These are phyloP conservation scores for Lyophyllum decastes DNA, from an alignment of 768 basidiomycete genomes.

Conservation along the genomic window DNA sequence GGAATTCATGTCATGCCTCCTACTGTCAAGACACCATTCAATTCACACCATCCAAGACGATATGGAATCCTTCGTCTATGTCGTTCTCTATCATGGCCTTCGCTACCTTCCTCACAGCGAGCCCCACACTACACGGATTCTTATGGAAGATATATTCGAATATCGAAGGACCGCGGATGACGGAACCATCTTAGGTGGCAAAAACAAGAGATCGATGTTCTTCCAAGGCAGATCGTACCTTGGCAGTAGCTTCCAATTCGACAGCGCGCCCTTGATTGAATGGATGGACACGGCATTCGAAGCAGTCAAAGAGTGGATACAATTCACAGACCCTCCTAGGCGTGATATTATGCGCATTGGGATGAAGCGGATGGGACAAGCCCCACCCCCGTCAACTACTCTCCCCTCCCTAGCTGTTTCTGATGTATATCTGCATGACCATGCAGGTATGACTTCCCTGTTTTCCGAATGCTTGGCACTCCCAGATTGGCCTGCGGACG, in stretches of 20 bases:
- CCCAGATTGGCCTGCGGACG: not conserved
- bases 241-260: not conserved
- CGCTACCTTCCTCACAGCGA: conserved; percentile 8
- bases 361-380: not conserved
- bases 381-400: not conserved
- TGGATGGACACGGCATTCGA: not conserved
- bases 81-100: conserved; percentile 6
- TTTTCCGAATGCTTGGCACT: not conserved
- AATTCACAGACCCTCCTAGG: not conserved
- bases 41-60: conserved; percentile 9
- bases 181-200: not conserved
- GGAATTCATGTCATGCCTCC: conserved; percentile 14
- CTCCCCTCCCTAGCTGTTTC: not conserved
- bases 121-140: not conserved
- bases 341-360: not conserved
- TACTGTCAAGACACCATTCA: not conserved
- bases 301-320: not conserved
- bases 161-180: not conserved
- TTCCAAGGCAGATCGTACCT: not conserved
- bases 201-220: not conserved
- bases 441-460: not conserved
- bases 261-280: not conserved
- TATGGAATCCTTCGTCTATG: conserved; percentile 13
- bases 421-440: not conserved
- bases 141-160: conserved; percentile 4